Conservation (phyloP, 2,329 filamentous ascomycete species). For the Colletotrichum sp. region DNA sequence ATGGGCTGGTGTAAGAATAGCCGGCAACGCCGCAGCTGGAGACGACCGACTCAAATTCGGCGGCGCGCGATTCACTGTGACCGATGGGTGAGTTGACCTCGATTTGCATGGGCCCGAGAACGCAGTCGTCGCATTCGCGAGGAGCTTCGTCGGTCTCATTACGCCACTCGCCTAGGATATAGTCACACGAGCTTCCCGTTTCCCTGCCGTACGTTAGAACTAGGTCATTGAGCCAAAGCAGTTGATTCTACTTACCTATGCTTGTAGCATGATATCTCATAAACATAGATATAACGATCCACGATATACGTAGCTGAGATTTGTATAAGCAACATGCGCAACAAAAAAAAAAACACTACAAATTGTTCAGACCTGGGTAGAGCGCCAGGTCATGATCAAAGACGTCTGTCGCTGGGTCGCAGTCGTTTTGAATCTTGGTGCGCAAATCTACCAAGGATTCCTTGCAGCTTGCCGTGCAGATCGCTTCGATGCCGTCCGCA, state of each 20-base stretch:
- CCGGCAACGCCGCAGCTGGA: neutral
- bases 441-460: too few relatives aligned
- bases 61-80: neutral
- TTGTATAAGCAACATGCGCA: too few relatives aligned
- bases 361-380: too few relatives aligned
- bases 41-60: neutral
- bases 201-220: neutral
- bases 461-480: neutral
- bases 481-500: neutral
- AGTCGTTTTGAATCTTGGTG: too few relatives aligned
- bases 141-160: neutral
- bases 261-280: too few relatives aligned
- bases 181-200: neutral
- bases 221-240: neutral
- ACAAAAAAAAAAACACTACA: too few relatives aligned
- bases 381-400: too few relatives aligned
- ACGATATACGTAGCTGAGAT: too few relatives aligned
- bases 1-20: neutral
- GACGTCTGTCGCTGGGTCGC: too few relatives aligned
- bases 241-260: neutral
- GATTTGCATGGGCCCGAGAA: neutral
- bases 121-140: neutral
- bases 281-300: too few relatives aligned
- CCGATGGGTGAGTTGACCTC: neutral
- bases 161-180: neutral